Evolutionary conservation across 768 basidiomycete genomes (phyloP).

Genomic region (Lactarius indigo): DNA sequence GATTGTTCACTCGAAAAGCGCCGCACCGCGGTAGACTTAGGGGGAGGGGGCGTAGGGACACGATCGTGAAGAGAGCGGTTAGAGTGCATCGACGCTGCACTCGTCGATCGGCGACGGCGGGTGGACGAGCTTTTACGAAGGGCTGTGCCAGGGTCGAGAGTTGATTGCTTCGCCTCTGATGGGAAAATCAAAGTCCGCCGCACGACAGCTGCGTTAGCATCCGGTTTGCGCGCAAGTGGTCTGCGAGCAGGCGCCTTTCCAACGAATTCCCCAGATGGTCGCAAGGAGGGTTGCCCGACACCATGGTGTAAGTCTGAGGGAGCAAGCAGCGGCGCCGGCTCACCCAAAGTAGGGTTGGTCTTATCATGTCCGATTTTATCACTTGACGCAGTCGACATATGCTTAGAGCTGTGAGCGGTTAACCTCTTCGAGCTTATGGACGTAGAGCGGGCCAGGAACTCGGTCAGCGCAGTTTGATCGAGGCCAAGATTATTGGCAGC

Average conservation of each 20-base stretch:
- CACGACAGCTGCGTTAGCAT: conserved; percentile 43
- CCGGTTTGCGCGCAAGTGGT: conserved; percentile 15
- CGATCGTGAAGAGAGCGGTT: conserved; percentile 77
- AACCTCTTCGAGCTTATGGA: conserved; percentile 52
- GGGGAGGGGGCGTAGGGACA: conserved; percentile 82
- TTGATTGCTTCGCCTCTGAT: conserved; percentile 57
- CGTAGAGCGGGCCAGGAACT: conserved; percentile 66
- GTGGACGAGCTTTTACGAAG: conserved; percentile 35
- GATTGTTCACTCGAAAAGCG: conserved; percentile 66
- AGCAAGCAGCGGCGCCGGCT: conserved; percentile 21
- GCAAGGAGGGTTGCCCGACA: conserved; percentile 8
- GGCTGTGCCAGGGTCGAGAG: conserved; percentile 44
- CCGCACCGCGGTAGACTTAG: conserved; percentile 47
- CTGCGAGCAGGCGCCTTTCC: conserved; percentile 15
- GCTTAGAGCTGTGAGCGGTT: conserved; percentile 44
- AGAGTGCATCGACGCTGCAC: conserved; percentile 54
- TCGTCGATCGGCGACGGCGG: conserved; percentile 57
- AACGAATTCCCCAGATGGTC: conserved; percentile 14
- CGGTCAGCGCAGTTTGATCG: conserved; percentile 67
- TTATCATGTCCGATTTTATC: conserved; percentile 24
- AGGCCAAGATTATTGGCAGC: conserved; percentile 74
- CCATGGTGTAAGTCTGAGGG: conserved; percentile 29
- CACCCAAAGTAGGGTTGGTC: conserved; percentile 1
- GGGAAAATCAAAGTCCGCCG: conserved; percentile 80
- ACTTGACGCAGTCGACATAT: conserved; percentile 39